Base-by-base conservation (phyloP, 768 basidiomycete species). In the Kwoniella botswanensis region DNA sequence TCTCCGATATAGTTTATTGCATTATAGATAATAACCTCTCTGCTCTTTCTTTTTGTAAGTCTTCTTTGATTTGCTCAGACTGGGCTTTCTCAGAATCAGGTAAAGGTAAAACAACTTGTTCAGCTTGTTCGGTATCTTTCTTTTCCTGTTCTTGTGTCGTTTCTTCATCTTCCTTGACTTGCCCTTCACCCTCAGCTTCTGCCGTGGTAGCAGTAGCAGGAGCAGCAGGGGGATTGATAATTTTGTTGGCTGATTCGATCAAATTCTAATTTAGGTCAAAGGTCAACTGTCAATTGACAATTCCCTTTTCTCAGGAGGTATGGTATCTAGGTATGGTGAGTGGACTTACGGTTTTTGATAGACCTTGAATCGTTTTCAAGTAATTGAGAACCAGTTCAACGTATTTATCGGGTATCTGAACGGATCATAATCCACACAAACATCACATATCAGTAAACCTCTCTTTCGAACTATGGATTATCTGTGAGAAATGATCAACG, bases 321-420 rank as follows among this genome's bases (percentile, higher is more conserved):
- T 18, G 10, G 56, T 42, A 66, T 56, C 9, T 12, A 26, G 15
- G 54, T 41, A 15, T 52, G 17, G 60, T 63, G 15, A 58, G 11
- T 21, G 21, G 6, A 72, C 75, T 72, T 54, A 77, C 78, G 21
- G 55, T 56, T 46, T 74, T 63, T 24, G 71, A 73, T 44, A 44
- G 68, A n/a, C 74, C 78, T 53, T 76, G 72, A 24, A 72, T 60
- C n/a, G 79, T 80, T 52, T 74, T 75, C 21, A 80, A 57, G 65
- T 80, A 80, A 11, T 58, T 26, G 44, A 80, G 43, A 2, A 76
- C 79, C n/a, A 67, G 29, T n/a, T 80, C 79, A 4, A 78, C 62
- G 60, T 78, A 73, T 41, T 72, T 70, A 15, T 76, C 76, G 2
- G 76, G 79, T 9, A 80, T 68, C 76, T 76, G 46, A 22, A 22